Conservation (phyloP, 164 flowering plant species). For the Protea cynaroides region DNA sequence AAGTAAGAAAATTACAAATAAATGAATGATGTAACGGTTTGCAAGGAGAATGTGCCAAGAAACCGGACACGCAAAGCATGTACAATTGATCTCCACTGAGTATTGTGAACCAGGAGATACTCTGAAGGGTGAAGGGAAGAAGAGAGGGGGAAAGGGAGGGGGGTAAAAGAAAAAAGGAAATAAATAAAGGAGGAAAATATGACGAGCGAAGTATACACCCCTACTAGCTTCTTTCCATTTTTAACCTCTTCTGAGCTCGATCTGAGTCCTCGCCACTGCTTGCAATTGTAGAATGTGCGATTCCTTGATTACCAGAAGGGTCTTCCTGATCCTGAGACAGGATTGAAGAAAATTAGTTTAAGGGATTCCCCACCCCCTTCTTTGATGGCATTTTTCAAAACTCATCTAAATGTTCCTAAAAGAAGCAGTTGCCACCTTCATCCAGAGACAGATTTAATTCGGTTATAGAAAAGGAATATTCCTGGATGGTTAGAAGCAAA, state of each 20-base stretch:
- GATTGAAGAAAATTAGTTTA: neutral
- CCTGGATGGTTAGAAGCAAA: too few species aligned
- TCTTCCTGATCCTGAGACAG: constrained; percentile 30
- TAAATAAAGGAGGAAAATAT: constrained; percentile 12
- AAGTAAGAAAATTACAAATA: constrained; percentile 12
- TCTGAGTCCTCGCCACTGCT: constrained; percentile 42
- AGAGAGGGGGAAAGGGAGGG: neutral
- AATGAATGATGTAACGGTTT: constrained; percentile 21
- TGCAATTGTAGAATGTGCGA: constrained; percentile 31
- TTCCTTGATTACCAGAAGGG: constrained; percentile 33
- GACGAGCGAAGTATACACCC: neutral
- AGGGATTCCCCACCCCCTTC: too few species aligned
- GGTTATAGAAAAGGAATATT: too few species aligned
- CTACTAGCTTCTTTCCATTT: constrained; percentile 36
- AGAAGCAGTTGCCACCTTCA: neutral
- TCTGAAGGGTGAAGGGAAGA: neutral
- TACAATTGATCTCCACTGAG: constrained; percentile 27
- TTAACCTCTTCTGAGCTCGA: constrained; percentile 62
- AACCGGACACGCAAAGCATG: constrained; percentile 26
- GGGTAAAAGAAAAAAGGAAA: constrained; percentile 24
- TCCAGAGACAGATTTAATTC: too few species aligned
- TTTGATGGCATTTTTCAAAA: too few species aligned
- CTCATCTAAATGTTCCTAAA: too few species aligned
- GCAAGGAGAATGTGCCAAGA: constrained; percentile 23
- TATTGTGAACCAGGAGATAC: constrained; percentile 13